Conservation (phyloP, 164 flowering plant species). For the Magnolia changhungtana region DNA sequence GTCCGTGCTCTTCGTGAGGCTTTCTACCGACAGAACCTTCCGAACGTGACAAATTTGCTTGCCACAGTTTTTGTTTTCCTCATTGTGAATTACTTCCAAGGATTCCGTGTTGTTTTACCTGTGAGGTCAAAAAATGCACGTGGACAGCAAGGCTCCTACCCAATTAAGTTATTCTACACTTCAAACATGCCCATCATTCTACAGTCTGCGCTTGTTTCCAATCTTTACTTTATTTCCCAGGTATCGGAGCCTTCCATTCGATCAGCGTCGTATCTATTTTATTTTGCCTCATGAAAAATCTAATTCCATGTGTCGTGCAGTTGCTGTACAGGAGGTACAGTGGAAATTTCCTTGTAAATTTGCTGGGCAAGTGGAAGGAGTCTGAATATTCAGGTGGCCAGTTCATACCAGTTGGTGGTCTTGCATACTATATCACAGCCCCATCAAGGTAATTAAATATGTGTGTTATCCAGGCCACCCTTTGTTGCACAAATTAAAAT, state of each 20-base stretch:
- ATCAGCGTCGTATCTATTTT: neutral
- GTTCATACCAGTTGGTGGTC: conserved; percentile 48
- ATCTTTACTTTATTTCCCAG: conserved; percentile 57
- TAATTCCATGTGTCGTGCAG: conserved; percentile 19
- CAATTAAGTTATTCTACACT: conserved; percentile 58
- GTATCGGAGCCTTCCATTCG: conserved; percentile 13
- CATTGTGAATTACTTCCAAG: conserved; percentile 51
- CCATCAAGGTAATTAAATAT: conserved; percentile 37
- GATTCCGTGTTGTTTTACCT: conserved; percentile 54
- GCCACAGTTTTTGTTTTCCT: conserved; percentile 47
- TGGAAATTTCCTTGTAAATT: conserved; percentile 50
- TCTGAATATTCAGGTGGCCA: conserved; percentile 51
- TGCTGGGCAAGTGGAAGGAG: conserved; percentile 51
- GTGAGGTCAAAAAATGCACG: conserved; percentile 53
- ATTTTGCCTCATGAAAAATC: neutral
- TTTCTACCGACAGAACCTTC: conserved; percentile 47
- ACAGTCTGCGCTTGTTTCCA: conserved; percentile 56
- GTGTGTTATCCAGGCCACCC: neutral
- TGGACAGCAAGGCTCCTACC: conserved; percentile 57
- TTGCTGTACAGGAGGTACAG: conserved; percentile 46
- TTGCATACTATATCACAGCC: conserved; percentile 51
- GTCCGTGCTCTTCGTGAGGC: conserved; percentile 48
- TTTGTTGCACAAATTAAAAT: neutral
- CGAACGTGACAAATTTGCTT: conserved; percentile 42
- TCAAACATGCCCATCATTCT: conserved; percentile 61